Evolutionary conservation across 2,329 filamentous ascomycete genomes (phyloP).

Genomic region (Scedosporium boydii): DNA sequence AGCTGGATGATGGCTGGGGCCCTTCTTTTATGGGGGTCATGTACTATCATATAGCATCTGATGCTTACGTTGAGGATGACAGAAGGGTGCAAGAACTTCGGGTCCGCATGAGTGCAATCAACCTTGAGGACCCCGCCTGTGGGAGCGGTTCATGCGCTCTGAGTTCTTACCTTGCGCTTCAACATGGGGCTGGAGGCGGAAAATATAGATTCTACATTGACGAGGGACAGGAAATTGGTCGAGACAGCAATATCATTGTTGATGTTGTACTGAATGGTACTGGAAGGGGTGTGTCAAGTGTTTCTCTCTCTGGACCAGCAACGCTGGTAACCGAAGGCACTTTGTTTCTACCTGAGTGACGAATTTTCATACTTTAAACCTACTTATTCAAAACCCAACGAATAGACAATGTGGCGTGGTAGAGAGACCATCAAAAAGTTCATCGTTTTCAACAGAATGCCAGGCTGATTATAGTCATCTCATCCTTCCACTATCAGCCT

Average conservation of each 20-base stretch:
- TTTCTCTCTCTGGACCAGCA: neutral
- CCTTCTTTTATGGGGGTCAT: neutral
- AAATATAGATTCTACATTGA: neutral
- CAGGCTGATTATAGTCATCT: too few species aligned
- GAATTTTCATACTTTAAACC: too few species aligned
- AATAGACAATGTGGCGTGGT: too few species aligned
- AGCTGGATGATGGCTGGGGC: neutral
- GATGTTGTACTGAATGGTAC: neutral
- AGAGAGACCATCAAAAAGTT: too few species aligned
- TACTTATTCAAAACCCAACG: too few species aligned
- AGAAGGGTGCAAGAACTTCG: neutral
- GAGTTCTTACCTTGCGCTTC: neutral
- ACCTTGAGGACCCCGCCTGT: neutral
- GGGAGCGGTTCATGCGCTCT: neutral
- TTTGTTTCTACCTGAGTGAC: neutral
- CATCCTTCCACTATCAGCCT: too few species aligned
- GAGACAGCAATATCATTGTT: neutral
- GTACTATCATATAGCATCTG: neutral
- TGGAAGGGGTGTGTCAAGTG: neutral
- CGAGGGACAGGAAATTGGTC: neutral
- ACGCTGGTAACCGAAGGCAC: neutral
- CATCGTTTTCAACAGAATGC: too few species aligned
- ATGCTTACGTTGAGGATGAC: neutral
- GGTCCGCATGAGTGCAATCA: neutral
- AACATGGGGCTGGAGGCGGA: neutral